phyloP scores from a whole-genome alignment of 2,329 filamentous ascomycete genomes.

The Trichoderma citrinoviride region DNA sequence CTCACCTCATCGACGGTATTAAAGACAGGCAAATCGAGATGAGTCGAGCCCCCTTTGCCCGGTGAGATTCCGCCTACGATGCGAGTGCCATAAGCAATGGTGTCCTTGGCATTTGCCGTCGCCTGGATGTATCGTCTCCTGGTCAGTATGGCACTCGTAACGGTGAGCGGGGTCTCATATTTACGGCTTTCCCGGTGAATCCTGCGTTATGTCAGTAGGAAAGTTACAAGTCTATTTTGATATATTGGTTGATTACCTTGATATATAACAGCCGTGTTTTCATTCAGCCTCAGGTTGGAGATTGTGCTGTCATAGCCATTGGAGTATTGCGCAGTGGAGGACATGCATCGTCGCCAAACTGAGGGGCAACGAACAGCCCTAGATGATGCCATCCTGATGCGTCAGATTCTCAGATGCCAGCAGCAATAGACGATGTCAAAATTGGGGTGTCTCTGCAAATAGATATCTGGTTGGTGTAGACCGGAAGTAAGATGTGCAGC shows the following conservation, averaged over 20 bases:
- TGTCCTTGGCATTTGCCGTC: constrained; percentile 39
- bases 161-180: background rate
- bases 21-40: constrained; percentile 39
- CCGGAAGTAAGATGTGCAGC: no score
- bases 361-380: background rate
- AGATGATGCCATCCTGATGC: background rate
- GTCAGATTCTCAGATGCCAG: no score
- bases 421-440: no score
- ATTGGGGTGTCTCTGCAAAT: no score
- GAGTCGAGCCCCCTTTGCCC: constrained; percentile 35
- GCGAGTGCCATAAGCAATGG: constrained; percentile 39
- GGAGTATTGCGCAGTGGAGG: constrained; percentile 28
- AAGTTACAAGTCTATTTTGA: no score
- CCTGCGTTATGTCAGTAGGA: constrained; percentile 26
- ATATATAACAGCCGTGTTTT: constrained; percentile 36
- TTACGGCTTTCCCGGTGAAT: constrained; percentile 40
- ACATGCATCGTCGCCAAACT: background rate
- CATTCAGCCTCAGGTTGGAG: constrained; percentile 30
- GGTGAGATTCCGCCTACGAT: constrained; percentile 41
- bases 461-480: no score
- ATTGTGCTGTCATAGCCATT: constrained; percentile 32
- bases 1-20: constrained; percentile 35
- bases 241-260: constrained; percentile 29
- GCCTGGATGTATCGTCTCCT: constrained; percentile 29
- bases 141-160: background rate